Conservation (phyloP, 2,329 filamentous ascomycete genomes). For the Colletotrichum simmondsii region DNA sequence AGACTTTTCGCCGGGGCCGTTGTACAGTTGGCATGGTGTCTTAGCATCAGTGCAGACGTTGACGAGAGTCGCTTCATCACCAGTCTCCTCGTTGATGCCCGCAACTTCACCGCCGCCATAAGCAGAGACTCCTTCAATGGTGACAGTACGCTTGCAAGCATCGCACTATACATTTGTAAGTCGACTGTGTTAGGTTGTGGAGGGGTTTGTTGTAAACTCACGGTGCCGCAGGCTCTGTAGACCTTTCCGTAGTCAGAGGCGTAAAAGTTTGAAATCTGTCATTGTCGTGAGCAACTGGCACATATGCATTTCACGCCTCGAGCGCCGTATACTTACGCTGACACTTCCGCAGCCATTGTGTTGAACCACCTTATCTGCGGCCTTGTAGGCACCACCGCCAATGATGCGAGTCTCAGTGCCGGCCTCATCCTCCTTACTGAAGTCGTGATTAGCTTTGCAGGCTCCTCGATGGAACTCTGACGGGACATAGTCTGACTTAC, state of each 20-base stretch:
- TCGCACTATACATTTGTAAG: conserved; percentile 14
- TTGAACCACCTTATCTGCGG: conserved; percentile 58
- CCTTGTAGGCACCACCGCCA: conserved; percentile 54
- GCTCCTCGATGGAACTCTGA: no score
- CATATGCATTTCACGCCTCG: neutral
- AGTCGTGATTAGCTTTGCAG: neutral
- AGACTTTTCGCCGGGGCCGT: conserved; percentile 43
- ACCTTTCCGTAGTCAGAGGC: conserved; percentile 60
- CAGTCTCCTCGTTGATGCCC: conserved; percentile 55
- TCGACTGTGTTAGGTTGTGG: conserved; percentile 14
- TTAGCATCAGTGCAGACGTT: conserved; percentile 42
- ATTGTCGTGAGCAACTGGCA: neutral
- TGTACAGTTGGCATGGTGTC: conserved; percentile 39
- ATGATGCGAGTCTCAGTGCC: conserved; percentile 40
- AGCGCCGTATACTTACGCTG: conserved; percentile 36
- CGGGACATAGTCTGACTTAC: neutral
- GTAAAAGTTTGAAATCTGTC: conserved; percentile 50
- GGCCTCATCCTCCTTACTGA: conserved; percentile 33
- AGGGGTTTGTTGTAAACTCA: neutral
- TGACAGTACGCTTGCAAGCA: conserved; percentile 54
- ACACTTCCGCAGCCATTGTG: conserved; percentile 59
- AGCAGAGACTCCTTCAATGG: conserved; percentile 53
- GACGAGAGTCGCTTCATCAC: conserved; percentile 43
- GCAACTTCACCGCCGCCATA: conserved; percentile 50
- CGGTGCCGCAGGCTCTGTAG: conserved; percentile 37